Evolutionary conservation across 1,284 basidiomycete species (phyloP), one percentile per base, ranked within the genome.

Genomic region (Rhodotorula sp.): DNA sequence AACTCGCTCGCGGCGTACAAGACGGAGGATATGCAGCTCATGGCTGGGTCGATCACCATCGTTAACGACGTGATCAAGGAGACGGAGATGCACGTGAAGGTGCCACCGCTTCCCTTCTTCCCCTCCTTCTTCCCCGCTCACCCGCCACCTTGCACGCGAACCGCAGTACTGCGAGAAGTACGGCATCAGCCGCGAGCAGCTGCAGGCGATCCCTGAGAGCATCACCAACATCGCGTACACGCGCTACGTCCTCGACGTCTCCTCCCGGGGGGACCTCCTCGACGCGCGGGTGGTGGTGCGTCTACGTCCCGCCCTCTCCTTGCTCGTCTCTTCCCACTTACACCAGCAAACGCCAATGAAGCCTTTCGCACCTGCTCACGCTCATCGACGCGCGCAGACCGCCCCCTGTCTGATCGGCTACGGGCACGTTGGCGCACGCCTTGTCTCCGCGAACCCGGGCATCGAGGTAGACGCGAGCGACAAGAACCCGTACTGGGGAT

Each of bases 351-450:
- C n/a, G n/a, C 51, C 39, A 17, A 8, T 32, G 29, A 21, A 9
- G 29, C 29, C 7, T 32, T 5, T 15, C 51, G 32, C 51, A 32
- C 17, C 19, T 5, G 5, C 29, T 32, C 15, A 22, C 46, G 46
- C 46, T n/a, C 25, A 13, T 10, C 10, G 25, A 27, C 48, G 48
- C 27, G 48, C 21, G 32, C 53, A 54, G 53, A 86, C 95, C 3
- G 88, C 90, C 27, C 90, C 91, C 9, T 98, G 95, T 80, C 84
- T 97, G 22, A 83, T 97, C 0, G 95, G 95, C 0, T 98, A 97
- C 79, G 95, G 93, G n/a, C 92, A 97, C 81, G 91, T 96, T 0
- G 95, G 94, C 0, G 83, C 92, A 54, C 76, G 78, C 62, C 70
- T 95, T 88, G 90, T 69, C 13, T 55, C 48, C 9, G 51, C 58